Conservation (phyloP, 164 flowering plant species). For the Houttuynia cordata region DNA sequence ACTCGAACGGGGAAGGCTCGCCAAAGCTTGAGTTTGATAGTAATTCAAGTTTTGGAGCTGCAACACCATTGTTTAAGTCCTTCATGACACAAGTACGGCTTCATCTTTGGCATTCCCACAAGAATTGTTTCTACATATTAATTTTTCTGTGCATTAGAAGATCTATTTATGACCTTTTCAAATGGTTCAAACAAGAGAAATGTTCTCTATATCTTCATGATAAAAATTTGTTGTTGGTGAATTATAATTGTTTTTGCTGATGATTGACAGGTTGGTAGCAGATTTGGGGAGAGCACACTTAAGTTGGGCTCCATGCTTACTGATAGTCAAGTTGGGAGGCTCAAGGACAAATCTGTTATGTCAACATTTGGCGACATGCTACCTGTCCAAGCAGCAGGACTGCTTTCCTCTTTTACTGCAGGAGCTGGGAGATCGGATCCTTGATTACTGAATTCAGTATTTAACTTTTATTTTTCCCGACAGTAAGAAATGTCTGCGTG, state of each 20-base stretch:
- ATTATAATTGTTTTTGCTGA: not conserved
- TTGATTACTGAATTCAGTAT: slow-evolving; percentile 14
- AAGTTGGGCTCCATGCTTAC: slow-evolving; percentile 80
- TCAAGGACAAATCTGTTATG: slow-evolving; percentile 72
- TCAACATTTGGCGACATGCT: slow-evolving; percentile 83
- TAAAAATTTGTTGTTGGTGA: not conserved
- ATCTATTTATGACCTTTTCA: not conserved
- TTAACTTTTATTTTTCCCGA: not conserved
- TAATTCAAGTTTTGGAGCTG: slow-evolving; percentile 60
- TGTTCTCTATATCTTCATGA: not conserved
- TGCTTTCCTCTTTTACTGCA: slow-evolving; percentile 83
- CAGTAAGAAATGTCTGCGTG: not conserved
- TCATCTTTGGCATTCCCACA: too few relatives aligned
- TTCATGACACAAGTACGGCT: slow-evolving; percentile 70
- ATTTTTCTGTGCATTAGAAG: too few relatives aligned
- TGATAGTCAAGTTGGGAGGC: slow-evolving; percentile 83
- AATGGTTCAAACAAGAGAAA: not conserved
- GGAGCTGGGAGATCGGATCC: slow-evolving; percentile 49
- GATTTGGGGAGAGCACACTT: slow-evolving; percentile 92
- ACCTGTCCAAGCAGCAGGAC: slow-evolving; percentile 96
- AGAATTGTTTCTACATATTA: not conserved
- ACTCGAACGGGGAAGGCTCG: slow-evolving; percentile 57
- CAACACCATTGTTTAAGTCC: slow-evolving; percentile 79
- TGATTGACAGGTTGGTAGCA: slow-evolving; percentile 72
- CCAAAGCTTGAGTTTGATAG: slow-evolving; percentile 52